Evolutionary conservation across 2,329 filamentous ascomycete species (phyloP).

Genomic region (Alternaria atra): DNA sequence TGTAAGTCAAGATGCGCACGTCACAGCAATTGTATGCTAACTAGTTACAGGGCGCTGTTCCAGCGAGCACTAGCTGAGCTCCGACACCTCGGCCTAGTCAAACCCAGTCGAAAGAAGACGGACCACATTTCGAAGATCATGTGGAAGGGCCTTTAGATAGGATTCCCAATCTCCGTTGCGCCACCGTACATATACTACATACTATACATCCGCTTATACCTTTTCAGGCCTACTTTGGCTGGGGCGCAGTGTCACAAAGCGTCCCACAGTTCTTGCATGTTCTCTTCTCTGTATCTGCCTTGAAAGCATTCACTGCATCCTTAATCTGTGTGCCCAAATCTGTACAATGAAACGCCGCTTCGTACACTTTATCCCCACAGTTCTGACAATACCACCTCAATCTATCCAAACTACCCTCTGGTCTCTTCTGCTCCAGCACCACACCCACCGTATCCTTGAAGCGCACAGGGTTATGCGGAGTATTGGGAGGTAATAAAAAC

Average conservation of each 20-base stretch:
- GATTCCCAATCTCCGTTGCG: neutral
- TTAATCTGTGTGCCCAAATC: constrained; percentile 96
- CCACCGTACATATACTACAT: constrained; percentile 20
- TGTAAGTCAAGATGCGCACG: constrained; percentile 43
- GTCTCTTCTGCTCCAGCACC: constrained; percentile 86
- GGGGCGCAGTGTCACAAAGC: constrained; percentile 76
- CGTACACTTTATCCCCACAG: constrained; percentile 79
- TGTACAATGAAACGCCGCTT: constrained; percentile 86
- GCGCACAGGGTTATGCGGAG: constrained; percentile 93
- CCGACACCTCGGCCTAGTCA: constrained; percentile 85
- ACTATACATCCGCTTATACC: neutral
- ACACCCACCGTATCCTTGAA: constrained; percentile 95
- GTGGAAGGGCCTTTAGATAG: constrained; percentile 74
- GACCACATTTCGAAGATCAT: constrained; percentile 88
- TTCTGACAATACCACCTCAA: constrained; percentile 89
- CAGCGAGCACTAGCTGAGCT: constrained; percentile 87
- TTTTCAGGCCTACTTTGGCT: constrained; percentile 27
- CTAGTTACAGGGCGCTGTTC: constrained; percentile 69
- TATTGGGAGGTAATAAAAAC: constrained; percentile 91
- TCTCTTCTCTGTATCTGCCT: constrained; percentile 72
- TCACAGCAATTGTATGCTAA: constrained; percentile 4
- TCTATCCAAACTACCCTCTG: constrained; percentile 73
- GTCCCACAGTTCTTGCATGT: constrained; percentile 80
- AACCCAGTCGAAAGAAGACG: constrained; percentile 86
- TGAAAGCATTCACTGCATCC: constrained; percentile 84